Conservation (phyloP, 805 yeast genomes). For the Cyberlindnera nakhonratchasimensis region DNA sequence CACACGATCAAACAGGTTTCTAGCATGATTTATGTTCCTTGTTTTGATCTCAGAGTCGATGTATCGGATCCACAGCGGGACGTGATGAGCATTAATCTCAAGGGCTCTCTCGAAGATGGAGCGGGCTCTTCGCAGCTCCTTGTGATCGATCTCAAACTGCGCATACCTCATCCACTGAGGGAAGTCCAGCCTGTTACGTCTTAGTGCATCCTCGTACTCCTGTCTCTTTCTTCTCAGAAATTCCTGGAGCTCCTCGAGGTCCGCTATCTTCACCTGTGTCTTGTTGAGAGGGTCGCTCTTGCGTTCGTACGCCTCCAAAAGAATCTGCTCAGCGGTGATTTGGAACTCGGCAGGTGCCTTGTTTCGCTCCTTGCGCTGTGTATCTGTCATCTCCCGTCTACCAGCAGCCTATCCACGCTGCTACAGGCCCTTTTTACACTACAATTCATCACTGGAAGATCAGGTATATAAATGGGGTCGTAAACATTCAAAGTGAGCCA, state of each 20-base stretch:
- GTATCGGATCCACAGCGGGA: constrained; percentile 85
- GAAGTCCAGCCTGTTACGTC: constrained; percentile 75
- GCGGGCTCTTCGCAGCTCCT: constrained; percentile 74
- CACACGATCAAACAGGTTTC: constrained; percentile 80
- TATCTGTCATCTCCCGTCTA: not conserved
- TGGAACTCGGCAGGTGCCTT: constrained; percentile 48
- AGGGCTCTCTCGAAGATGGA: constrained; percentile 87
- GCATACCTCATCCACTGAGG: constrained; percentile 95
- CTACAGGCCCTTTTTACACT: not conserved
- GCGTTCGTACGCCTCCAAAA: constrained; percentile 57
- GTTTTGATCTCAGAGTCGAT: constrained; percentile 71
- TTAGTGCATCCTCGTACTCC: constrained; percentile 83
- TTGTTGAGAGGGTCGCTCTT: constrained; percentile 37
- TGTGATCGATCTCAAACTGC: constrained; percentile 76
- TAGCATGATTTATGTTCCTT: constrained; percentile 79
- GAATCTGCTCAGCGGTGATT: constrained; percentile 60
- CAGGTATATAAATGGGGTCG: not conserved
- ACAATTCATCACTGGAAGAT: too few relatives aligned
- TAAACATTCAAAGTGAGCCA: not conserved
- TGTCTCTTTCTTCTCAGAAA: constrained; percentile 71
- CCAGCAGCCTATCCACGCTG: not conserved
- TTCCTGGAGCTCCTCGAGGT: constrained; percentile 77
- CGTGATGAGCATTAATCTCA: constrained; percentile 67
- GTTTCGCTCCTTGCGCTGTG: constrained; percentile 30
- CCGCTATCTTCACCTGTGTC: constrained; percentile 53